Evolutionary conservation across 2,329 filamentous ascomycete species (phyloP).

Genomic region (Colletotrichum tropicale): DNA sequence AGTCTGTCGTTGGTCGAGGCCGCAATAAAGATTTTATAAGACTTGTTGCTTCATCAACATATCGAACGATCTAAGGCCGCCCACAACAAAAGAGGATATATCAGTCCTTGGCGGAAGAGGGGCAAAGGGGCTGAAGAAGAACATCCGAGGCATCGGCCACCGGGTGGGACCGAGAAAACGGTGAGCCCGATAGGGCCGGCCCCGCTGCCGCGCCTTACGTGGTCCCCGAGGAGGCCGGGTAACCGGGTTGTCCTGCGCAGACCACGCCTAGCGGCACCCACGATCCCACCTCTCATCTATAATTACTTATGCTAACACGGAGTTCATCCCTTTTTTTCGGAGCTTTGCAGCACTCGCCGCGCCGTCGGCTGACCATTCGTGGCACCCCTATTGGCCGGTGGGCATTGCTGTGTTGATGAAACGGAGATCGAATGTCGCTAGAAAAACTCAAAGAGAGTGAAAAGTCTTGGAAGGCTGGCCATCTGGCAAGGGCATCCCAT

Average conservation of each 20-base stretch:
- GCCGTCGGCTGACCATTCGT: not conserved
- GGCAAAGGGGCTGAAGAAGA: not conserved
- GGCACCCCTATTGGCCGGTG: not conserved
- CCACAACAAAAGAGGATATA: not conserved
- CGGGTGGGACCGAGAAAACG: not conserved
- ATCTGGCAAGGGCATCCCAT: not conserved
- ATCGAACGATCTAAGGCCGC: not conserved
- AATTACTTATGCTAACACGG: not conserved
- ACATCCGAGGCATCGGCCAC: not conserved
- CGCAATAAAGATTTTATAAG: not conserved
- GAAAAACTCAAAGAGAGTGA: not conserved
- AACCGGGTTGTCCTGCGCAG: not conserved
- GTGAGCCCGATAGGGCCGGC: slow-evolving; percentile 1
- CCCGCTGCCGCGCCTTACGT: not conserved
- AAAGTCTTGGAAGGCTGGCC: not conserved
- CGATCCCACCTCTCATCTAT: not conserved
- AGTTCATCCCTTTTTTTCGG: not conserved
- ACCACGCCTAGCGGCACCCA: not conserved
- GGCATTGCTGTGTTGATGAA: not conserved
- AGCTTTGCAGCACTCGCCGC: not conserved
- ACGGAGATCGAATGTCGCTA: not conserved
- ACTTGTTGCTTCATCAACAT: not conserved
- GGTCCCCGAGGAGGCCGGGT: not conserved
- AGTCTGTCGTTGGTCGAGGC: not conserved
- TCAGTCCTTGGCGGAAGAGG: not conserved